Evolutionary conservation across 331 rosid genomes (phyloP).

Genomic region (Arachis monticola): DNA sequence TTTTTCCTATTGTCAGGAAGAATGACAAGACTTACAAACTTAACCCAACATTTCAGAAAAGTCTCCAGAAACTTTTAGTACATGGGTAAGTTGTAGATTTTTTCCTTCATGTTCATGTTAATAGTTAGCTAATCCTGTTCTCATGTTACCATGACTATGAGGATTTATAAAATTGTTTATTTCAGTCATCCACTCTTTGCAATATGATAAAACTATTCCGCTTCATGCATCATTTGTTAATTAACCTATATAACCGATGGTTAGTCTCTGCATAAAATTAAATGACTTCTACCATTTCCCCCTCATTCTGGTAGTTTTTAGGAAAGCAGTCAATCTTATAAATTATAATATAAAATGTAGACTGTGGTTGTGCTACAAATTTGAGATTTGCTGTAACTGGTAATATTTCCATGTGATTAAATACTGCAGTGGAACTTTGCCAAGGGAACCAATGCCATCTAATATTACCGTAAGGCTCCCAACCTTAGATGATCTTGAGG

Average conservation of each 20-base stretch:
- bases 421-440: conserved; percentile 83
- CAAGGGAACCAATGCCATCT: conserved; percentile 92
- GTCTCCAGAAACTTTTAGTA: conserved; percentile 80
- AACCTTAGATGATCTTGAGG: conserved; percentile 79
- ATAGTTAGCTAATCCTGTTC: conserved; percentile 25
- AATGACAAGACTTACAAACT: conserved; percentile 76
- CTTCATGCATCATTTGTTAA: conserved; percentile 21
- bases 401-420: conserved; percentile 46
- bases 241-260: not conserved
- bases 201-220: conserved; percentile 20
- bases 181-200: not conserved
- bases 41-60: conserved; percentile 75
- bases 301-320: conserved; percentile 29
- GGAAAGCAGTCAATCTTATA: not conserved
- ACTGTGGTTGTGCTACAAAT: conserved; percentile 19
- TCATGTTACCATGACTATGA: conserved; percentile 10
- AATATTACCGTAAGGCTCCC: conserved; percentile 86
- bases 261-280: conserved; percentile 37
- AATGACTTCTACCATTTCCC: conserved; percentile 27
- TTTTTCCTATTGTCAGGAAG: conserved; percentile 62
- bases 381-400: conserved; percentile 34
- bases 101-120: conserved; percentile 3
- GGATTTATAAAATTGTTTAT: not conserved
- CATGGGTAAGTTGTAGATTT: conserved; percentile 64
- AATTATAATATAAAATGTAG: conserved; percentile 12